phyloP scores from a whole-genome alignment of 1,139 yeast genomes.

The Candida dubliniensis region DNA sequence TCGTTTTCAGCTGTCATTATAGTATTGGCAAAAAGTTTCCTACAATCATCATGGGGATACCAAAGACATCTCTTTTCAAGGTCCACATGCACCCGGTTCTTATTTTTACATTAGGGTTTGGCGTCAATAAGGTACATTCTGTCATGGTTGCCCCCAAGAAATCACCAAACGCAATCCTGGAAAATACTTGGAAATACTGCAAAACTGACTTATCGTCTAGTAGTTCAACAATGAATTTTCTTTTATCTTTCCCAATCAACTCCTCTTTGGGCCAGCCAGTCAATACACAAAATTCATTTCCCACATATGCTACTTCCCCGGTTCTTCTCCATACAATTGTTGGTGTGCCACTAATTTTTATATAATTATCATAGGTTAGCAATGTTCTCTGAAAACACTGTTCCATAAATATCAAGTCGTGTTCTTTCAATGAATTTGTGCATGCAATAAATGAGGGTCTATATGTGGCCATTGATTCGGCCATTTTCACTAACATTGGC shows the following conservation, averaged over 20 bases:
- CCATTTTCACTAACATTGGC: constrained; percentile 74
- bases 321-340: constrained; percentile 95
- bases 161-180: constrained; percentile 88
- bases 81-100: constrained; percentile 89
- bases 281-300: constrained; percentile 83
- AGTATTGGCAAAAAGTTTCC: constrained; percentile 84
- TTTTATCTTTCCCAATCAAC: constrained; percentile 48
- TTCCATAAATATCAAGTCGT: constrained; percentile 91
- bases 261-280: constrained; percentile 87
- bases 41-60: constrained; percentile 84
- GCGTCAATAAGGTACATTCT: constrained; percentile 73
- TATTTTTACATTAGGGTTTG: constrained; percentile 48
- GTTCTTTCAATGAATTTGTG: constrained; percentile 82
- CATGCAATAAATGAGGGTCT: constrained; percentile 93
- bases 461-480: constrained; percentile 84
- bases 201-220: constrained; percentile 86
- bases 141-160: constrained; percentile 89
- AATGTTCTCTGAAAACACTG: constrained; percentile 92
- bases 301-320: constrained; percentile 92
- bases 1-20: neutral
- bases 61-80: constrained; percentile 62
- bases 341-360: constrained; percentile 86
- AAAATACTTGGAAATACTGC: constrained; percentile 83
- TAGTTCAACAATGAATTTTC: constrained; percentile 81
- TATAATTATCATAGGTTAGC: constrained; percentile 82